Conservation (phyloP, 2,329 filamentous ascomycete genomes). For the Herpomyces periplanetae region DNA sequence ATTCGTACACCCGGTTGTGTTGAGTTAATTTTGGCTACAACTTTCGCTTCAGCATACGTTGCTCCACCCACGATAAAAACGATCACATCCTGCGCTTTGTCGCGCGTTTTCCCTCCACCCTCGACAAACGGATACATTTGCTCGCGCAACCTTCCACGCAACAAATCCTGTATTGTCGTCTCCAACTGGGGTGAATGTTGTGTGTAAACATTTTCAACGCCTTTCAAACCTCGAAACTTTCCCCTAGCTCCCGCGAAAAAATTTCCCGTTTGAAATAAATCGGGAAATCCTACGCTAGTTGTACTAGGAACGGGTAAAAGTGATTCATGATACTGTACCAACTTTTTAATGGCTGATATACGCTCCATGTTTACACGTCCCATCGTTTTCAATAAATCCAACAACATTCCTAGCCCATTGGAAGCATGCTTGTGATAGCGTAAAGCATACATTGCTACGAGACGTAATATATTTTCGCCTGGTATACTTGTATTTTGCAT, state of each 20-base stretch:
- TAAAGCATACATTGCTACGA: conserved; percentile 76
- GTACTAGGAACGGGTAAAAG: conserved; percentile 24
- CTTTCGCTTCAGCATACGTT: conserved; percentile 89
- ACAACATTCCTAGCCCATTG: conserved; percentile 41
- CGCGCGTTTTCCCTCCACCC: conserved; percentile 41
- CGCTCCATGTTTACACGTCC: conserved; percentile 37
- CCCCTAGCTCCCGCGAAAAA: conserved; percentile 64
- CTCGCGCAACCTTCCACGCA: conserved; percentile 57
- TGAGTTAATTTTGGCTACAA: conserved; percentile 73
- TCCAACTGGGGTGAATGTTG: conserved; percentile 74
- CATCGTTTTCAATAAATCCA: conserved; percentile 48
- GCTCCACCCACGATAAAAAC: conserved; percentile 75
- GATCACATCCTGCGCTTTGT: conserved; percentile 86
- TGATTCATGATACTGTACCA: conserved; percentile 52
- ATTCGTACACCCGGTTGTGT: conserved; percentile 56
- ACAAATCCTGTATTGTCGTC: conserved; percentile 51
- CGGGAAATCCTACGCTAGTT: conserved; percentile 35
- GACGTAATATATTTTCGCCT: conserved; percentile 40
- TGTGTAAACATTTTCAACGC: conserved; percentile 93
- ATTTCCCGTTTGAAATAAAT: conserved; percentile 49
- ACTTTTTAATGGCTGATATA: conserved; percentile 38
- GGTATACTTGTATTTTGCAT: conserved; percentile 44
- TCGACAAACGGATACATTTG: conserved; percentile 79
- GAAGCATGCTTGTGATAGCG: conserved; percentile 59
- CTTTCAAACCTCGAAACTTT: conserved; percentile 50